These are phyloP conservation scores for Eucalyptus cloeziana DNA, from an alignment of 345 rosid genomes.

Conservation along the genomic window DNA sequence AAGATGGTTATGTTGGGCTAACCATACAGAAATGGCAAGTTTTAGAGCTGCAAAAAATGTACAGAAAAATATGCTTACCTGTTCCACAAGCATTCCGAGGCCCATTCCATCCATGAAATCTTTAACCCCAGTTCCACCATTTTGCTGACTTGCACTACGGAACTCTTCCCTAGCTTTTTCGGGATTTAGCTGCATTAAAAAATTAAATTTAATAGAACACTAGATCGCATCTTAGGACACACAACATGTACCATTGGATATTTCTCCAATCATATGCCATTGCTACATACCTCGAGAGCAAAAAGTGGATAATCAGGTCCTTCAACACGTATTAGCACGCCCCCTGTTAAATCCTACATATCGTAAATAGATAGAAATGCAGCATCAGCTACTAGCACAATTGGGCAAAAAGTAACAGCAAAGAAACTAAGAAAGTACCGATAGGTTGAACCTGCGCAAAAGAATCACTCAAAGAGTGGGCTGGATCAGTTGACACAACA, in stretches of 20 bases:
- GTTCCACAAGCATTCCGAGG: conserved; percentile 85
- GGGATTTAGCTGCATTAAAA: conserved; percentile 60
- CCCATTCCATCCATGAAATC: conserved; percentile 99
- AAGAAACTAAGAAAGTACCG: neutral
- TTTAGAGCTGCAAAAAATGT: neutral
- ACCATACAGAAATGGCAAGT: neutral
- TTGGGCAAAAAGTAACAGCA: neutral
- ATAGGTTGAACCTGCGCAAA: conserved; percentile 67
- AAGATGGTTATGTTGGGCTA: neutral
- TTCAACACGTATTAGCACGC: conserved; percentile 73
- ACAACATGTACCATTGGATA: neutral
- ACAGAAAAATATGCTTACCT: conserved; percentile 26
- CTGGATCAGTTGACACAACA: conserved; percentile 97
- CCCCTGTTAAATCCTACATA: conserved; percentile 82
- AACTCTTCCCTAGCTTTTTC: conserved; percentile 97
- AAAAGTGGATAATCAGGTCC: conserved; percentile 89
- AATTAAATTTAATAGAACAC: neutral
- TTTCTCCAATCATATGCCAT: neutral
- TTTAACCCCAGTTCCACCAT: conserved; percentile 80
- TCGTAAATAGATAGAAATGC: neutral
- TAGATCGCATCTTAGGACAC: neutral
- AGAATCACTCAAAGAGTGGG: conserved; percentile 94
- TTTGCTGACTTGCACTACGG: conserved; percentile 46
- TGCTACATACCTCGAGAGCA: conserved; percentile 75
- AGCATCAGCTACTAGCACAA: neutral